phyloP scores from a whole-genome alignment of 176 grass and related monocot genomes.

The bread wheat (Triticum aestivum) region DNA sequence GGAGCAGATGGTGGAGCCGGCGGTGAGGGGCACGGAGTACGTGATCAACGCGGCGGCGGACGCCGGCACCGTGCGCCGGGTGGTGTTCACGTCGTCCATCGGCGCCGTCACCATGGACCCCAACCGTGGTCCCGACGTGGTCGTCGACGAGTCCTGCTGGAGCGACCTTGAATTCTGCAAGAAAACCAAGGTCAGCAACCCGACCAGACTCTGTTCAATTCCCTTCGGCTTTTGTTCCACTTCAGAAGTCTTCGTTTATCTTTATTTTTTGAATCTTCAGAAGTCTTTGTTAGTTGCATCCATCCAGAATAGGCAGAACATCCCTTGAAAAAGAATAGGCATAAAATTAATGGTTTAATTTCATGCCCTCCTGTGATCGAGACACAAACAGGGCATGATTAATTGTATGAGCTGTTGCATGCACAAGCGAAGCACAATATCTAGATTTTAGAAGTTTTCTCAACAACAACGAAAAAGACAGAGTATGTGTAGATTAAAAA shows the following conservation, averaged over 20 bases:
- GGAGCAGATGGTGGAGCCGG: slow-evolving; percentile 99
- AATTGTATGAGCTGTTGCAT: not conserved
- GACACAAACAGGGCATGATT: not conserved
- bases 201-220: not conserved
- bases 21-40: slow-evolving; percentile 77
- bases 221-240: not conserved
- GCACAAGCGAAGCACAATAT: not conserved
- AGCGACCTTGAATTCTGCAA: slow-evolving; percentile 98
- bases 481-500: too few relatives aligned
- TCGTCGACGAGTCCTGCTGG: slow-evolving; percentile 93
- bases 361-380: not conserved
- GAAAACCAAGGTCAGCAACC: slow-evolving; percentile 63
- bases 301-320: not conserved
- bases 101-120: slow-evolving; percentile 96
- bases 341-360: too few relatives aligned
- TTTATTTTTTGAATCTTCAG: too few relatives aligned
- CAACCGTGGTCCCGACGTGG: slow-evolving; percentile 66
- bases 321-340: too few relatives aligned
- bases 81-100: slow-evolving; percentile 99
- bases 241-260: not conserved
- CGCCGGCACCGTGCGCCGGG: slow-evolving; percentile 71
- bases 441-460: not conserved
- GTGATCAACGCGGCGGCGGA: slow-evolving; percentile 83
- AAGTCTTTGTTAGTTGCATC: not conserved
- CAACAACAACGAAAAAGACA: too few relatives aligned